Evolutionary conservation across 2,329 filamentous ascomycete species (phyloP), one percentile per base, ranked within the genome.

Genomic region (Botrytis galanthina): DNA sequence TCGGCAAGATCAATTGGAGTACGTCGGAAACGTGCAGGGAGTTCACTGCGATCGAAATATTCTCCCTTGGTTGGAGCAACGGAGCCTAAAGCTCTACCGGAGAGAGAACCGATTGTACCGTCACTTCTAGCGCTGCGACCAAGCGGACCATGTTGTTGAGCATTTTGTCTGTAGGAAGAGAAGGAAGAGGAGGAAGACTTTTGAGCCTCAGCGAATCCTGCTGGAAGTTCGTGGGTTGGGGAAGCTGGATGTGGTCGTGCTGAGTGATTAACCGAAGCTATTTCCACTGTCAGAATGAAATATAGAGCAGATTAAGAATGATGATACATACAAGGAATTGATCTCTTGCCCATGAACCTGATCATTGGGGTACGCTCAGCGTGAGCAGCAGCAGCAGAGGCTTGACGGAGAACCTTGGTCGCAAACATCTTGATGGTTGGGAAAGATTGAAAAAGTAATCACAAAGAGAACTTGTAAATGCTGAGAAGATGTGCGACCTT

Each of bases 21-120:
- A 77, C 94, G 89, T 80, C 91, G 90, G 88, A 98, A 99, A 79
- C 95, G 90, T 76, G 86, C 82, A 29, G 96, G 95, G 37, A 99
- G 90, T 84, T 99, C 93, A 78, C 90, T 93, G 78, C 94, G 90
- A 83, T 98, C 96, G 82, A 97, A 98, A 83, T 88, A 94, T 82
- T 93, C 85, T 78, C 95, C 95, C 80, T 89, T 84, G 74, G 87
- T 87, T 54, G 95, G 87, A 77, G 87, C 82, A 75, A 98, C 86
- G 20, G 92, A 84, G 64, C 95, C 95, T 18, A 98, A 87, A 54
- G 91, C 85, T 75, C 89, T 84, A 73, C 93, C 95, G 75, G 81
- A 78, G 59, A 77, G 71, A 29, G 80, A 78, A n/a, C 80, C 80
- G 44, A 81, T 70, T 39, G 70, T 75, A 32, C 75, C 75, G 39